Conservation (phyloP, 2,329 filamentous ascomycete genomes). For the Trichoderma harzianum region DNA sequence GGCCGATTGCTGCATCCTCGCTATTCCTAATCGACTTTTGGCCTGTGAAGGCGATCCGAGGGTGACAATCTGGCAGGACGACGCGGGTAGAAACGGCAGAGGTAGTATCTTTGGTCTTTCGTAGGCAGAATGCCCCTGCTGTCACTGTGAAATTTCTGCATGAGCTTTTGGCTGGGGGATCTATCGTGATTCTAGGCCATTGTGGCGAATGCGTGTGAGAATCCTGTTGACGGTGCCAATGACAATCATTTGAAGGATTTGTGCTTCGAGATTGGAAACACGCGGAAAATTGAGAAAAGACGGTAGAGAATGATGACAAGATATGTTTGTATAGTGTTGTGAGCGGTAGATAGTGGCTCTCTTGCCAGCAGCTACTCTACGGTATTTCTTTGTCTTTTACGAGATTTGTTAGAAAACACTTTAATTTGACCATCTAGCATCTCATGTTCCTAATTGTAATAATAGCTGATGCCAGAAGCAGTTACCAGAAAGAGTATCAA, state of each 20-base stretch:
- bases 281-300: neutral
- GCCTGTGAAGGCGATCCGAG: neutral
- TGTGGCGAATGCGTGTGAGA: neutral
- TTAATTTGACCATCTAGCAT: neutral
- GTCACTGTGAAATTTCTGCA: neutral
- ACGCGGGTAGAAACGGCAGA: constrained; percentile 1
- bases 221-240: neutral
- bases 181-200: neutral
- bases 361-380: neutral
- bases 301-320: neutral
- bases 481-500: neutral
- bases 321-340: neutral
- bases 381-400: neutral
- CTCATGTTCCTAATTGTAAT: neutral
- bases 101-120: neutral
- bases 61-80: neutral
- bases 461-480: neutral
- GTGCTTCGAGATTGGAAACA: neutral
- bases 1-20: neutral
- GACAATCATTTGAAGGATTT: neutral
- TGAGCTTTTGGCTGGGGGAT: neutral
- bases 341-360: neutral
- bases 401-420: neutral
- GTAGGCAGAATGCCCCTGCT: neutral
- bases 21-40: neutral